Conservation (phyloP, 805 yeast genomes). For the Barnettozyma populi region DNA sequence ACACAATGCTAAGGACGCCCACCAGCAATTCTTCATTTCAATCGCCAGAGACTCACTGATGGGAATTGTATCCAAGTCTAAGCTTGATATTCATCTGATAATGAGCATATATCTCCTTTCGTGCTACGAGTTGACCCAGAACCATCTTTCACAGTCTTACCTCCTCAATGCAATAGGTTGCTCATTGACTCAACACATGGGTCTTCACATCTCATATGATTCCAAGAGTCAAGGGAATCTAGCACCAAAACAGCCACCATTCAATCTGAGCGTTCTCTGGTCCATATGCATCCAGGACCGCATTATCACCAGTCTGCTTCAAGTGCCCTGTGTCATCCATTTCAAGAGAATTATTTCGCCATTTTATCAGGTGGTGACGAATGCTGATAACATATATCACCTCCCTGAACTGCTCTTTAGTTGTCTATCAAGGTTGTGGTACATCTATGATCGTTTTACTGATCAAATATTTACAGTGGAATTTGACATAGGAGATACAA, state of each 20-base stretch:
- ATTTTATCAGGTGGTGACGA: conserved; percentile 21
- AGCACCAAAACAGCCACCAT: conserved; percentile 17
- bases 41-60: conserved; percentile 25
- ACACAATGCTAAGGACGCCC: conserved; percentile 8
- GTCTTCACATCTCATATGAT: conserved; percentile 25
- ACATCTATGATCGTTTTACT: conserved; percentile 28
- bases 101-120: conserved; percentile 24
- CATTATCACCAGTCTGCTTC: conserved; percentile 21
- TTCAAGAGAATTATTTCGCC: conserved; percentile 31
- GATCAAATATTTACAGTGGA: conserved; percentile 30
- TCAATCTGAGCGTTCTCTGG: conserved; percentile 27
- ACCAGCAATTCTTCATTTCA: conserved; percentile 19
- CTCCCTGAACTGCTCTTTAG: conserved; percentile 25
- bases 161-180: conserved; percentile 28
- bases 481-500: conserved; percentile 31
- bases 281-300: conserved; percentile 29
- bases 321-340: conserved; percentile 30
- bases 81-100: conserved; percentile 21
- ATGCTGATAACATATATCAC: conserved; percentile 11
- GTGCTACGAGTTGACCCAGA: conserved; percentile 28
- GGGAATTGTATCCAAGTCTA: conserved; percentile 11
- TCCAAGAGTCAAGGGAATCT: conserved; percentile 4
- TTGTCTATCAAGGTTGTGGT: conserved; percentile 26
- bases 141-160: conserved; percentile 27
- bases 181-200: conserved; percentile 30